Conservation (phyloP, 2,329 filamentous ascomycete species). For the Drechslera avenae region DNA sequence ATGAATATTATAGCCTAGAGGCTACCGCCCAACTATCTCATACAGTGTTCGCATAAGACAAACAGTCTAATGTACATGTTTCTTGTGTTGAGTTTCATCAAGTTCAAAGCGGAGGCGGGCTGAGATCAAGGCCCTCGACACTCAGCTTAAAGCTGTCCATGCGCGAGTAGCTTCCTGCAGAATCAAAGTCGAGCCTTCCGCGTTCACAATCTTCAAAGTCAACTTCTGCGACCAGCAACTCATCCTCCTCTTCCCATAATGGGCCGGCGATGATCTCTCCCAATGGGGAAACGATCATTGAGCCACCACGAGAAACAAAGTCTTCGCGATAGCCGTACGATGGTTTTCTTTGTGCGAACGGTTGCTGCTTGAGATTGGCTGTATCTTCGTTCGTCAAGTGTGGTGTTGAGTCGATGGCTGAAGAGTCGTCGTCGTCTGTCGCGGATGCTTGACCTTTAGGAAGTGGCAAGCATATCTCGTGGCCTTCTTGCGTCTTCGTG, state of each 20-base stretch:
- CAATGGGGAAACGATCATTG: slow-evolving; percentile 77
- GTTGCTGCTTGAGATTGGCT: slow-evolving; percentile 21
- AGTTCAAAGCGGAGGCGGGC: slow-evolving; percentile 57
- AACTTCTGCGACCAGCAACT: slow-evolving; percentile 72
- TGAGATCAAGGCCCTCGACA: slow-evolving; percentile 65
- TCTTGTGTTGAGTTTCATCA: background rate
- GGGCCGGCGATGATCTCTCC: slow-evolving; percentile 82
- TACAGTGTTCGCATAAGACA: background rate
- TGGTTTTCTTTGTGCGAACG: slow-evolving; percentile 9
- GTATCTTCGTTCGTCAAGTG: slow-evolving; percentile 17
- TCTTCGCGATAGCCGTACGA: slow-evolving; percentile 44
- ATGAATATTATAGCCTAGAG: background rate
- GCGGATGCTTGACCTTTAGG: slow-evolving; percentile 13
- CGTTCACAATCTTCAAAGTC: slow-evolving; percentile 88
- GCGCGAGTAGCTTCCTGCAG: slow-evolving; percentile 83
- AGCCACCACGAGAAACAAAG: slow-evolving; percentile 76
- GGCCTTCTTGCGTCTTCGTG: slow-evolving; percentile 47
- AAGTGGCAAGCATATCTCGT: slow-evolving; percentile 55
- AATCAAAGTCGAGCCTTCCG: slow-evolving; percentile 81
- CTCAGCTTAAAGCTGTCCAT: slow-evolving; percentile 67
- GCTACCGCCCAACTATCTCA: background rate
- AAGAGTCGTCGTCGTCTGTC: slow-evolving; percentile 21
- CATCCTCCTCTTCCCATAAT: slow-evolving; percentile 76
- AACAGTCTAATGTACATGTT: background rate
- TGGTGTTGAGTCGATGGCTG: slow-evolving; percentile 29